These are phyloP conservation scores for Stemphylium beticola DNA, from an alignment of 2,329 filamentous ascomycete species.

Conservation along the genomic window DNA sequence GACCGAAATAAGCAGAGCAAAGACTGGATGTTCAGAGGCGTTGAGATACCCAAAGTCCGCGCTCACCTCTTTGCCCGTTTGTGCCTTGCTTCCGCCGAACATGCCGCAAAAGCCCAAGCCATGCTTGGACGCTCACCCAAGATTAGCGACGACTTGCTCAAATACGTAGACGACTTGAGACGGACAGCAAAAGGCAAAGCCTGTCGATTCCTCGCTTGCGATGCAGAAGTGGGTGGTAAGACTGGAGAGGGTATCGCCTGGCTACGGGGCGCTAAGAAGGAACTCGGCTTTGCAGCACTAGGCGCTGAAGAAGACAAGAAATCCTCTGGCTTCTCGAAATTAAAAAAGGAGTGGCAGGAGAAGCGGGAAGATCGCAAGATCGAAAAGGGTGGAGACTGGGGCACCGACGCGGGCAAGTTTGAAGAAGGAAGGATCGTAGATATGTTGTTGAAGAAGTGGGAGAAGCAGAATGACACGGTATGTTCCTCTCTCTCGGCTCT, in stretches of 20 bases:
- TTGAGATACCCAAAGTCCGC: constrained; percentile 85
- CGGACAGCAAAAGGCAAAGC: constrained; percentile 81
- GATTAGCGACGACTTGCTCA: constrained; percentile 69
- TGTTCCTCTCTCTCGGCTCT: constrained; percentile 36
- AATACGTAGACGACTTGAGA: constrained; percentile 77
- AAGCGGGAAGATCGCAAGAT: constrained; percentile 79
- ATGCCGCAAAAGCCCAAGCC: constrained; percentile 74
- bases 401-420: constrained; percentile 79
- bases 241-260: constrained; percentile 87
- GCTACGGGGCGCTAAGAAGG: constrained; percentile 77
- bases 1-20: constrained; percentile 81
- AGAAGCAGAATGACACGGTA: constrained; percentile 90
- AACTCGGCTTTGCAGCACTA: constrained; percentile 68
- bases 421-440: constrained; percentile 87
- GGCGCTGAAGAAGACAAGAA: constrained; percentile 51
- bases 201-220: constrained; percentile 88
- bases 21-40: constrained; percentile 96
- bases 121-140: constrained; percentile 53
- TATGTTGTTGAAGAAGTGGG: constrained; percentile 88
- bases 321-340: constrained; percentile 63
- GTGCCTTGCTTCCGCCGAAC: constrained; percentile 86
- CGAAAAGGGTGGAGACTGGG: constrained; percentile 75
- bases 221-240: constrained; percentile 82
- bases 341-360: constrained; percentile 78
- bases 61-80: constrained; percentile 86